A percentile compares a stretch with the other conserved stretches of the same genome.
phyloP scores from a whole-genome alignment of 2,329 filamentous ascomycete species.

The Arthrobotrys sphaeroides region DNA sequence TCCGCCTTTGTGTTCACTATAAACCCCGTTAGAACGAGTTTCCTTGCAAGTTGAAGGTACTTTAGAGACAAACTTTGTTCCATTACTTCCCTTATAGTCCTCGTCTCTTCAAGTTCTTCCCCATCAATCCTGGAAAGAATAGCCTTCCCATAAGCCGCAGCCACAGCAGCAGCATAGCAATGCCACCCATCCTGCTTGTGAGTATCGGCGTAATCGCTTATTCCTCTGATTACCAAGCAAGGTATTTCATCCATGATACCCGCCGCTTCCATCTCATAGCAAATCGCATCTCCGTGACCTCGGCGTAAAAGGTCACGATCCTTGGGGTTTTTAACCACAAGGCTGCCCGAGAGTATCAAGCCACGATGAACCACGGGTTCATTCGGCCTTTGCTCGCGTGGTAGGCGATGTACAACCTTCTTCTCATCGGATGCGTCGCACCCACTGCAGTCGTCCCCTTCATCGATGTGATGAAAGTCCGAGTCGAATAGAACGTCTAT shows the following conservation, averaged over 20 bases:
- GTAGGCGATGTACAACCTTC: not conserved
- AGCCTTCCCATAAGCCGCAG: not conserved
- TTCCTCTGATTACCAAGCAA: conserved; percentile 1
- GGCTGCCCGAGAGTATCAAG: conserved; percentile 2
- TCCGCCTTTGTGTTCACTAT: not conserved
- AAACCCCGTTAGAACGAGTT: no score
- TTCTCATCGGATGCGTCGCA: not conserved
- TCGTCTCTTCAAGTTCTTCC: not conserved
- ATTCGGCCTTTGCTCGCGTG: not conserved
- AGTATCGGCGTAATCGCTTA: not conserved
- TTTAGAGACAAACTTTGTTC: not conserved
- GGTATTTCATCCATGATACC: conserved; percentile 6
- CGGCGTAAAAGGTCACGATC: not conserved
- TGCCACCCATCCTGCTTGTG: conserved; percentile 9
- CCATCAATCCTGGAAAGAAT: not conserved
- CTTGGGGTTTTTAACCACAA: conserved; percentile 1
- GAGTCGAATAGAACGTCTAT: not conserved
- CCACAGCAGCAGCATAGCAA: not conserved
- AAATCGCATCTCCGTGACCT: not conserved
- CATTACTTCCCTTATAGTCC: not conserved
- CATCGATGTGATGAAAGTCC: not conserved
- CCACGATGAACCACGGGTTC: not conserved
- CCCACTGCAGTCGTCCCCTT: not conserved
- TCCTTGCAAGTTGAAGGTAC: no score
- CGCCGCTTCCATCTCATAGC: conserved; percentile 5